Evolutionary conservation across 805 yeast genomes (phyloP), one percentile per base, ranked within the genome.

Genomic region (Candida easanensis): DNA sequence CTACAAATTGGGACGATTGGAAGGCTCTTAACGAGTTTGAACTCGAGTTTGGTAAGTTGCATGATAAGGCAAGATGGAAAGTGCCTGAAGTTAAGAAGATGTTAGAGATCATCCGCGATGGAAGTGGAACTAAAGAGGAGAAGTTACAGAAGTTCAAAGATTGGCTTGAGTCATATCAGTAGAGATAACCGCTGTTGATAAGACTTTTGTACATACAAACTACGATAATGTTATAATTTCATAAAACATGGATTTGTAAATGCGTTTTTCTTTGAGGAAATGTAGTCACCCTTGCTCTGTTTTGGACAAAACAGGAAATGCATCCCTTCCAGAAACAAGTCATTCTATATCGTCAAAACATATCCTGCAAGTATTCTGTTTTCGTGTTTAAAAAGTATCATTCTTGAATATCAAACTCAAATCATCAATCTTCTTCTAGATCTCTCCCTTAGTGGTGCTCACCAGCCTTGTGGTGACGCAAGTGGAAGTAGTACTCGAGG

Each of bases 401-500:
- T 23, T 30, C 33, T 26, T 26, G 41, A 43, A 43, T 43, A 39
- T 44, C 44, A 39, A 44, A 39, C 33, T 33, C 47, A 38, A 37
- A 15, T 5, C 20, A n/a, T 16, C 16, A 19, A 5, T 19, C n/a
- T 13, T 32, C 23, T 19, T 15, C 10, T 18, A 32, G 23, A 32
- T 16, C 22, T 14, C 19, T 23, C 11, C 22, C 36, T 45, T 38
- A 49, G 37, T 68, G 69, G 54, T 69, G 75, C 56, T 67, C 77
- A 51, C 61, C 65, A n/a, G 45, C 42, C 63, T 76, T 76, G 66
- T 74, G 78, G 61, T 77, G 82, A 62, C 80, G 71, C 63, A 78
- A 80, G 75, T 91, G 97, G 82, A 88, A 80, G 76, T 83, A 85
- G 81, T 90, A 90, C 74, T 90, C 97, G 73, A 88, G 74, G 52